Conservation (phyloP, 371 early-diverging fungal genomes). For the Mucor saturninus region DNA sequence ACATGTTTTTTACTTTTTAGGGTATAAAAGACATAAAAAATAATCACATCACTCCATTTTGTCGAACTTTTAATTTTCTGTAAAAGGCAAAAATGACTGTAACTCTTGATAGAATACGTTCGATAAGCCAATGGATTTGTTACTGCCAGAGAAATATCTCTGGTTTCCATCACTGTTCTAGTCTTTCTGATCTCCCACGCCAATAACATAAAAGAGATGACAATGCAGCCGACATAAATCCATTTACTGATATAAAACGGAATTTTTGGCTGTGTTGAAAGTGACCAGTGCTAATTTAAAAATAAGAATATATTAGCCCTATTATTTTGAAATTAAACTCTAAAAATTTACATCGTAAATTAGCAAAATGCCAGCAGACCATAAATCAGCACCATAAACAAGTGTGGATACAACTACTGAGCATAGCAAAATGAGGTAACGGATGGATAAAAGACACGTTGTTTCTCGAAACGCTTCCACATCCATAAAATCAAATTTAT, state of each 20-base stretch:
- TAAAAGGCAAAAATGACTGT: constrained; percentile 84
- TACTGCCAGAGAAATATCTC: constrained; percentile 81
- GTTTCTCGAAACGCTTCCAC: constrained; percentile 74
- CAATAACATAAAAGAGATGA: constrained; percentile 71
- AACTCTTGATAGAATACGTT: constrained; percentile 62
- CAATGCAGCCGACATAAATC: constrained; percentile 74
- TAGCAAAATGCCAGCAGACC: constrained; percentile 65
- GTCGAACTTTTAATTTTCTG: constrained; percentile 70
- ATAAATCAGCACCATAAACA: constrained; percentile 75
- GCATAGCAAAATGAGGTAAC: constrained; percentile 68
- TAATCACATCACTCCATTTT: constrained; percentile 68
- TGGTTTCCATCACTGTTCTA: constrained; percentile 59
- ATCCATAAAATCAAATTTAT: constrained; percentile 89
- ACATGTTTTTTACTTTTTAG: constrained; percentile 65
- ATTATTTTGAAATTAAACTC: neutral
- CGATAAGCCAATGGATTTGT: constrained; percentile 78
- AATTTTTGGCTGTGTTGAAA: constrained; percentile 40
- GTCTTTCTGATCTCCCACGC: constrained; percentile 78
- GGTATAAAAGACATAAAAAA: constrained; percentile 88
- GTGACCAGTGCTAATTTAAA: constrained; percentile 36
- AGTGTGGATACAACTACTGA: constrained; percentile 75
- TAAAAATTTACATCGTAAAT: constrained; percentile 39
- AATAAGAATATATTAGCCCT: neutral
- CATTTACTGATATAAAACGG: constrained; percentile 57
- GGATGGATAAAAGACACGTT: constrained; percentile 44